Base-by-base conservation (phyloP, 116 monocot genomes). In the Dioscorea cayenensis region DNA sequence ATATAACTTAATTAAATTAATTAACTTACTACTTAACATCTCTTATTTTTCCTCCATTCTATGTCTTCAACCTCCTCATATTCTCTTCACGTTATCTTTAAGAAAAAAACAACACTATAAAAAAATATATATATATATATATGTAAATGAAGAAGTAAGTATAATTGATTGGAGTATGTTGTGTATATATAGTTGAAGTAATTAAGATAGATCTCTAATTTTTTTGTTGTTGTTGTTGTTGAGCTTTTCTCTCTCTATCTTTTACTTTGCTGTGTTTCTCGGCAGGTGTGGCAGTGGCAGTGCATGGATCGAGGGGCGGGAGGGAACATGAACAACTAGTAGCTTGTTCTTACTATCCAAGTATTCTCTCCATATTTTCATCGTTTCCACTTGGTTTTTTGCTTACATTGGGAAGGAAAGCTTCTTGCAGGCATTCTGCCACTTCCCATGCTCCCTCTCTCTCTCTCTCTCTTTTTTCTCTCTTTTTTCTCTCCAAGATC, bases 381-480 rank as follows among this genome's bases (percentile, higher is more conserved):
- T 62, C 2, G 9, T 21, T 62, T 21, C 22, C 11, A 63, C 27
- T 63, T 63, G 59, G 17, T 63, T 63, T 63, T n/a, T 63, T 23
- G 18, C 16, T 35, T 28, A 65, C 65, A 65, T 65, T 19, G 65
- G 65, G 65, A 65, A 65, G 65, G 65, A 65, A 65, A 65, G 65
- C 28, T 65, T 32, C 28, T 19, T 65, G 65, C 65, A 65, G 65
- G 65, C 65, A 65, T 35, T 43, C 43, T 43, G 43, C 43, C 43
- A 43, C 43, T 43, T 12, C 43, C 43, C 43, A 43, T 43, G 43
- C 11, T 43, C 43, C n/a, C 59, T 21, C 19, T 19, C 59, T 20
- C 59, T 21, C 21, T 21, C 59, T 59, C 21, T 21, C 63, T 23
- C 63, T 63, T 14, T 14, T 22, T 21, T 25, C 22, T 35, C 32